These are phyloP conservation scores for Epipyxis sp. DNA, from an alignment of 108 stramenopile species.

Conservation along the genomic window DNA sequence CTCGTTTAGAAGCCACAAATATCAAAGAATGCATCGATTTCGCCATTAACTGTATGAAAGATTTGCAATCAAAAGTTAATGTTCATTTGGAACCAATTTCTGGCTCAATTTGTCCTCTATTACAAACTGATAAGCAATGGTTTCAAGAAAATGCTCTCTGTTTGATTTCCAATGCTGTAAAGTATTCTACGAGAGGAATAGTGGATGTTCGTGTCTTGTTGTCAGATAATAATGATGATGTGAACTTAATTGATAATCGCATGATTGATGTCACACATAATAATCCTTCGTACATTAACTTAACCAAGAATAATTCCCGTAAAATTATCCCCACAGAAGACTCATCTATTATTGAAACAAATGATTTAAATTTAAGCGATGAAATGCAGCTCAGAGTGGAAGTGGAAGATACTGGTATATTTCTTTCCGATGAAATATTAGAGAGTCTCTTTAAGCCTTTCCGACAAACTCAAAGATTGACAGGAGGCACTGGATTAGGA, in stretches of 20 bases:
- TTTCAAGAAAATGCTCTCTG: conserved; percentile 9
- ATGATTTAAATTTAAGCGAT: background rate
- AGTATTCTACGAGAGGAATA: background rate
- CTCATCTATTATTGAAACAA: no score
- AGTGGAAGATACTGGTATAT: background rate
- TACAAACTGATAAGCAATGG: conserved; percentile 10
- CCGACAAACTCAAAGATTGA: conserved; percentile 3
- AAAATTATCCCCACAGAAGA: no score
- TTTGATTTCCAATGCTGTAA: conserved; percentile 10
- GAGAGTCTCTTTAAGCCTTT: conserved; percentile 9
- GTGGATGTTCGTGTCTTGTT: background rate
- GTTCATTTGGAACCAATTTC: background rate
- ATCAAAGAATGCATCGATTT: background rate
- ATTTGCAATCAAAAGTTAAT: background rate
- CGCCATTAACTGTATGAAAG: background rate
- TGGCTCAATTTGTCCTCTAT: background rate
- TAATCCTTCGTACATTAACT: no score
- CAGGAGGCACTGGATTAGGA: conserved; percentile 12
- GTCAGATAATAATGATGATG: background rate
- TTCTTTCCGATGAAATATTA: background rate
- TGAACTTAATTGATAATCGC: background rate
- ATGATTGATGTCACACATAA: background rate
- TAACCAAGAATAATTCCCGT: no score
- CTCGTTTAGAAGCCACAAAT: background rate
- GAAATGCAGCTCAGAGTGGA: background rate